These are phyloP conservation scores for Dissophora ornata DNA, from an alignment of 192 early-diverging fungal genomes.

Conservation along the genomic window DNA sequence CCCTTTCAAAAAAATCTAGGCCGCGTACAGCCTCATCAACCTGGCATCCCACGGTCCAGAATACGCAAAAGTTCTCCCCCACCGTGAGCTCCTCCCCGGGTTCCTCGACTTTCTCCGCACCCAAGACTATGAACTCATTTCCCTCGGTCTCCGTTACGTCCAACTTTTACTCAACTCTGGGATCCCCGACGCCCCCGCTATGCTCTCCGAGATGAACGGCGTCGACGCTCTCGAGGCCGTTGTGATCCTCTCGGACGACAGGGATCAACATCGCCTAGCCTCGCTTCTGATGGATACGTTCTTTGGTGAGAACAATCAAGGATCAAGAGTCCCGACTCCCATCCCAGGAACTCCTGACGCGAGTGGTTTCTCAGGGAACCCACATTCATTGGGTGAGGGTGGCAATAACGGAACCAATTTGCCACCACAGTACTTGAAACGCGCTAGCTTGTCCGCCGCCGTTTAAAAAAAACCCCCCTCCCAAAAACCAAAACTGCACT, in stretches of 20 bases:
- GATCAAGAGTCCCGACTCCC: conserved; percentile 43
- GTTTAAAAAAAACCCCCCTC: conserved; percentile 5
- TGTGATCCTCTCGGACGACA: conserved; percentile 57
- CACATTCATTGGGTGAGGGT: not conserved
- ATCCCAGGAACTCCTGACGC: conserved; percentile 47
- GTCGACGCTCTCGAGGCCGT: conserved; percentile 72
- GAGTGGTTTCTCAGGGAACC: not conserved
- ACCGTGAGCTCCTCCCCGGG: conserved; percentile 57
- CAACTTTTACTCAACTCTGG: conserved; percentile 63
- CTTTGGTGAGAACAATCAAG: conserved; percentile 65
- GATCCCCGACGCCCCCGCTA: conserved; percentile 49
- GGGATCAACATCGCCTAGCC: conserved; percentile 59
- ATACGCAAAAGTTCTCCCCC: conserved; percentile 58
- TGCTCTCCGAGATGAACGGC: conserved; percentile 53
- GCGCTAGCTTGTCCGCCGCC: conserved; percentile 34
- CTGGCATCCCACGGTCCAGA: conserved; percentile 65
- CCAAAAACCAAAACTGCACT: too few species aligned
- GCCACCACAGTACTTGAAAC: conserved; percentile 47
- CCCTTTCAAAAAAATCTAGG: conserved; percentile 31
- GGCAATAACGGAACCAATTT: too few species aligned
- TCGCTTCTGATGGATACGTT: conserved; percentile 68
- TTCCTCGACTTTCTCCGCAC: conserved; percentile 71
- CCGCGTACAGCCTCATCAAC: conserved; percentile 72
- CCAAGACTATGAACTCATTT: conserved; percentile 71
- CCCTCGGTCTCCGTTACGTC: conserved; percentile 70